Base-by-base conservation (phyloP, 805 yeast genomes). In the Zygotorulaspora sp. region DNA sequence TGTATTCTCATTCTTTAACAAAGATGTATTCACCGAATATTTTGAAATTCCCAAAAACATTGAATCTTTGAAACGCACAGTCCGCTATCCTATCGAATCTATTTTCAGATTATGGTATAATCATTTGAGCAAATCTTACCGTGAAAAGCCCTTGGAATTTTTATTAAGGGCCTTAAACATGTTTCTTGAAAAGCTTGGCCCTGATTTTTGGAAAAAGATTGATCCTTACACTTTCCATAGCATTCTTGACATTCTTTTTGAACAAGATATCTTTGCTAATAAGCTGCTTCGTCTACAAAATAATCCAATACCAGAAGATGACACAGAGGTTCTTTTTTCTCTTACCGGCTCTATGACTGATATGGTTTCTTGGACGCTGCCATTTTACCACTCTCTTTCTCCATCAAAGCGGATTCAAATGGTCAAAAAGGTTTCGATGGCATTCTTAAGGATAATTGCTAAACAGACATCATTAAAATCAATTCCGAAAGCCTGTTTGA, bases 161-260 rank as follows among this genome's bases (percentile, higher is more conserved):
- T 56, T 82, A 3, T 60, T 86, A n/a, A 63, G 75, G 38, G 73
- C 75, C 2, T 66, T 83, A 22, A 52, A 66, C 10, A 42, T 66
- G 6, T 56, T 80, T 1, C 56, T 83, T 16, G 42, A 47, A 2
- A 64, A 64, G 27, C 62, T 77, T 8, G 70, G 67, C 6, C 13
- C 50, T 0, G 61, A 63, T 3, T 74, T 80, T 41, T 85, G 92
- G 90, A 49, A 55, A 0, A 48, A 62, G 17, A 67, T 78, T 3
- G 62, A 71, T 1, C 85, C 84, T 0, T 72, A 65, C 43, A 72
- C 74, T 2, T 74, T 72, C 42, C 68, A 67, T 19, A 78, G 77
- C 42, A 64, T 80, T 30, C 57, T 83, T 35, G 88, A 81, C 45
- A 69, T 77, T 12, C 65, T 82, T 1, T 68, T 81, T 32, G 72